Base-by-base conservation (phyloP, 768 basidiomycete genomes). In the Tylopilus cervinicoccineus region DNA sequence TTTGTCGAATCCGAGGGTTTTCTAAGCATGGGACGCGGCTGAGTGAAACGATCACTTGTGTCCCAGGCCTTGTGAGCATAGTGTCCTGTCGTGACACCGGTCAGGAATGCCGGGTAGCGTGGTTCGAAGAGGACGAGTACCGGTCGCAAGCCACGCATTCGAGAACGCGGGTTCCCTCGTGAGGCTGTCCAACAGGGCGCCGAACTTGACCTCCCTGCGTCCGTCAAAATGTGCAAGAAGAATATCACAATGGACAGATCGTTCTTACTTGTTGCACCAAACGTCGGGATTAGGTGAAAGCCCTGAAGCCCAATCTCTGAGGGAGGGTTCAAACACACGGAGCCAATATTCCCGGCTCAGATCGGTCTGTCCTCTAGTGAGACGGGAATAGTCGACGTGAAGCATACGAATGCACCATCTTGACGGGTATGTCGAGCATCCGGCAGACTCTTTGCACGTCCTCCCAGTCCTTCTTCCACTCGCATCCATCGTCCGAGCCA, bases 391-490 rank as follows among this genome's bases (percentile, higher is more conserved):
- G 38, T 45, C 13, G 14, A 10, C 27, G 29, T 17, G 17, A 28
- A 37, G 32, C 17, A 17, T 13, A 29, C 7, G 17, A 5, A 38
- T 53, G 31, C 20, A 91, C 91, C 79, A 93, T 74, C 56, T 74
- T 68, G 55, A 82, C 84, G n/a, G 88, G 83, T 31, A 93, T 78
- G 48, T 78, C 88, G 20, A 86, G 76, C 56, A 78, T 71, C 43
- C 70, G 77, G 61, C 92, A 93, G 12, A 96, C 88, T 16, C 73
- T 70, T 58, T 84, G 84, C 2, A 96, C 94, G 63, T 95, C 92
- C 51, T 86, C 80, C 88, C 88, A 96, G 59, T 97, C 94, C 50
- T 83, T 86, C 68, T 97, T 86, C 94, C 94, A 98, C 65, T 93
- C 90, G 57, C 94, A 98, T 4, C 88, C 87, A n/a, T 72, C 75